phyloP scores from a whole-genome alignment of 208 protist species.

The Herpetomonas muscarum region DNA sequence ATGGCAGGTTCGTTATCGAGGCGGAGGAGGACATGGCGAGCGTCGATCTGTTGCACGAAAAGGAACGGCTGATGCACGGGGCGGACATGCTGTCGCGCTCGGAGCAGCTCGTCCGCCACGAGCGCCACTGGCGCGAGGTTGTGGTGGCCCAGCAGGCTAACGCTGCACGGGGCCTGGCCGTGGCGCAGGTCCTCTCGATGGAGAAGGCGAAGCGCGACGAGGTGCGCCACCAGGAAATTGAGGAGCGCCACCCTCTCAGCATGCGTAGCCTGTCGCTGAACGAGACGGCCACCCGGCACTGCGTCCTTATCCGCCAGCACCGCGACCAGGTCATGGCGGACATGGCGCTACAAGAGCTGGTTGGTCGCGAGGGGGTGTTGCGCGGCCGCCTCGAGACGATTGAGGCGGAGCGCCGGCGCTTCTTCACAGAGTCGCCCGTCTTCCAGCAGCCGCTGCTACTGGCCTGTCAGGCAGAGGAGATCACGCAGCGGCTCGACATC shows the following conservation, averaged over 20 bases:
- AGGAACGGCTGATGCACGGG: slow-evolving; percentile 4
- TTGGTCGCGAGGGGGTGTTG: neutral
- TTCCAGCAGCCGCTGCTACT: slow-evolving; percentile 17
- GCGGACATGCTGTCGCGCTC: neutral
- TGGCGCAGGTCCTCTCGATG: neutral
- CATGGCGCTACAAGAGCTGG: neutral
- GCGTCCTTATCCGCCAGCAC: too few relatives aligned
- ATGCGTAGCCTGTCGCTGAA: neutral
- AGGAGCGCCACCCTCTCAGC: neutral
- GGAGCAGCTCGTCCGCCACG: slow-evolving; percentile 4
- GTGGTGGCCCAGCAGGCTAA: neutral
- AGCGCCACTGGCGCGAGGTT: neutral
- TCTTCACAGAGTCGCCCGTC: slow-evolving; percentile 21
- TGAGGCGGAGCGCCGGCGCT: slow-evolving; percentile 17
- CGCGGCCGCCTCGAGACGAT: slow-evolving; percentile 7
- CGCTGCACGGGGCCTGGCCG: neutral
- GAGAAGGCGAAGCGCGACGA: neutral
- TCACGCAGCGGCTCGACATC: slow-evolving; percentile 30
- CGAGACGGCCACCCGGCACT: too few relatives aligned
- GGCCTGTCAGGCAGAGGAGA: slow-evolving; percentile 40
- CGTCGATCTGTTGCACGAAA: slow-evolving; percentile 15
- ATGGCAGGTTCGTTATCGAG: slow-evolving; percentile 11
- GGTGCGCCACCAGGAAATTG: too few relatives aligned
- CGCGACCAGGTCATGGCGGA: neutral
- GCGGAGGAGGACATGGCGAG: slow-evolving; percentile 13